A percentile compares a stretch with the other conserved stretches of the same genome.
Evolutionary conservation across 179 eudicot genomes (phyloP).

Genomic region (Spinacia oleracea): DNA sequence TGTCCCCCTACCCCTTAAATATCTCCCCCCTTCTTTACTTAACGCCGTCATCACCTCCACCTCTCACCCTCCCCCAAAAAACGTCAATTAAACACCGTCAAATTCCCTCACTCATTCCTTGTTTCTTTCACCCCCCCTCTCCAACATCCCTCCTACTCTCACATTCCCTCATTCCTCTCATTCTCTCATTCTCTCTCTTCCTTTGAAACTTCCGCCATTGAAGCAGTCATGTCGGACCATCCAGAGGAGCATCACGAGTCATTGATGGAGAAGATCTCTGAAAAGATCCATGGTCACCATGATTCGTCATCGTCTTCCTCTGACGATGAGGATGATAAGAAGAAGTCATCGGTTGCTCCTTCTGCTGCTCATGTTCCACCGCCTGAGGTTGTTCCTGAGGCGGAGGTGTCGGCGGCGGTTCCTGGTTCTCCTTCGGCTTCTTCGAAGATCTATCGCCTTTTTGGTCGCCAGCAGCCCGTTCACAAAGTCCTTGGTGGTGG

Average conservation of each 20-base stretch:
- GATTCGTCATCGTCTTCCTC: slow-evolving; percentile 59
- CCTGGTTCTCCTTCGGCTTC: slow-evolving; percentile 26
- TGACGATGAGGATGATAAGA: slow-evolving; percentile 36
- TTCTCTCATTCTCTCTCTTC: not conserved
- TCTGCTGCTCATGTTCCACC: slow-evolving; percentile 34
- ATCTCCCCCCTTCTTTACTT: slow-evolving; percentile 19
- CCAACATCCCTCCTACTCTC: not conserved
- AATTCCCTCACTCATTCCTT: not conserved
- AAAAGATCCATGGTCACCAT: slow-evolving; percentile 43
- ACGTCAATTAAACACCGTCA: not conserved
- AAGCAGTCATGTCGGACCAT: slow-evolving; percentile 28
- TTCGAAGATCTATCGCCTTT: slow-evolving; percentile 44
- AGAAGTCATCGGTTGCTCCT: slow-evolving; percentile 14
- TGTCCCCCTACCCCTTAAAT: slow-evolving; percentile 23
- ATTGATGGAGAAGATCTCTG: slow-evolving; percentile 60
- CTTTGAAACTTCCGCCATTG: slow-evolving; percentile 11
- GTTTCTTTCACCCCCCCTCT: not conserved
- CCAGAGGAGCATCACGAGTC: slow-evolving; percentile 35
- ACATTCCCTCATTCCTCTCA: not conserved
- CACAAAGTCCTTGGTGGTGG: slow-evolving; percentile 77
- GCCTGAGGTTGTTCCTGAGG: slow-evolving; percentile 30
- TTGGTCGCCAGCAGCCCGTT: slow-evolving; percentile 68
- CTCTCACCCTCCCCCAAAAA: not conserved
- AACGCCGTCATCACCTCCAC: slow-evolving; percentile 17
- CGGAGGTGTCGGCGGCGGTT: slow-evolving; percentile 21